Evolutionary conservation across 2,329 filamentous ascomycete species (phyloP).

Genomic region (Metarhizium anisopliae): DNA sequence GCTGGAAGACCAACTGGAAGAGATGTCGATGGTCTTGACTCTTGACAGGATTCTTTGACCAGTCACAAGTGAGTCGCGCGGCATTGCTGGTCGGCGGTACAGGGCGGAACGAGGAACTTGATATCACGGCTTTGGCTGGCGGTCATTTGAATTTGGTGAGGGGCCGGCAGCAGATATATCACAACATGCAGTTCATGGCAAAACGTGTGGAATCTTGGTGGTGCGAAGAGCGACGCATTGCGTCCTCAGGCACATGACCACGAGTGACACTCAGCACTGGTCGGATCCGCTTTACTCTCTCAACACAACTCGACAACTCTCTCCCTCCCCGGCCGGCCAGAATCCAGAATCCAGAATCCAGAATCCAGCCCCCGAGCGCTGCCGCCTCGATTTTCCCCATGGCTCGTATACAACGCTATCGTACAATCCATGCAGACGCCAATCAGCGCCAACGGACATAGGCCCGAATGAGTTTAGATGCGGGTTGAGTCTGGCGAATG

Average conservation of each 20-base stretch:
- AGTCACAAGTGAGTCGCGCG: not conserved
- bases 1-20: conserved; percentile 11
- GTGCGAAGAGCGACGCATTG: too few relatives aligned
- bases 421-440: not conserved
- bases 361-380: too few relatives aligned
- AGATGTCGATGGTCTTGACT: not conserved
- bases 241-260: too few relatives aligned
- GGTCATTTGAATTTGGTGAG: not conserved
- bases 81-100: not conserved
- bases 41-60: not conserved
- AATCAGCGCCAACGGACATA: not conserved
- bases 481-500: not conserved
- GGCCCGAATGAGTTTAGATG: not conserved
- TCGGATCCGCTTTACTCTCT: too few relatives aligned
- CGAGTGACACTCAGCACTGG: too few relatives aligned
- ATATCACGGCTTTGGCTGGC: not conserved
- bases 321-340: too few relatives aligned
- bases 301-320: too few relatives aligned
- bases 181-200: too few relatives aligned
- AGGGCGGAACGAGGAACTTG: not conserved
- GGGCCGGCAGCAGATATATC: not conserved
- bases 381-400: too few relatives aligned
- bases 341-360: too few relatives aligned
- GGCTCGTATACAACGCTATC: too few relatives aligned
- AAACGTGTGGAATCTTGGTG: too few relatives aligned